phyloP scores from a whole-genome alignment of 345 rosid genomes.

The Populus euphratica region DNA sequence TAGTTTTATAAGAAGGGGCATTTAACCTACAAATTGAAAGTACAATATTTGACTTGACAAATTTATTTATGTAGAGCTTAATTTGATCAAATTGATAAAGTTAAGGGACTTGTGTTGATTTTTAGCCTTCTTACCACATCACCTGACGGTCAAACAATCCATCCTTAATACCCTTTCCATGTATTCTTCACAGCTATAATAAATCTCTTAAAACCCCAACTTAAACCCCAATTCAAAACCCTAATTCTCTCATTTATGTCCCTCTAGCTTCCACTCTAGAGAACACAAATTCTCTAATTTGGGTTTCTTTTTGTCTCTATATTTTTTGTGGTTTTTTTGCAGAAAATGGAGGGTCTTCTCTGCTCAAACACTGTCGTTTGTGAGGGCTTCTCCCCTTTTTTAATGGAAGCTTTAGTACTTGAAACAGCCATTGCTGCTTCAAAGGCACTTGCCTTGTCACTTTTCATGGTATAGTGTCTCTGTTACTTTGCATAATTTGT shows the following conservation, averaged over 20 bases:
- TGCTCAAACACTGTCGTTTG: constrained; percentile 19
- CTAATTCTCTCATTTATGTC: constrained; percentile 4
- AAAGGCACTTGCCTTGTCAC: constrained; percentile 30
- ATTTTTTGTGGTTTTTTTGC: background rate
- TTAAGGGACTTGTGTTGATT: no score
- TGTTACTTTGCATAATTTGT: background rate
- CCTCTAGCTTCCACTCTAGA: background rate
- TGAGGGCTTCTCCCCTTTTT: constrained; percentile 19
- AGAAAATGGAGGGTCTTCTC: constrained; percentile 20
- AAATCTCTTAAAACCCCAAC: constrained; percentile 26
- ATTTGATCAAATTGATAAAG: no score
- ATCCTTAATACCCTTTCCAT: background rate
- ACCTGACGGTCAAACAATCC: background rate
- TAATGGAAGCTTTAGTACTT: constrained; percentile 29
- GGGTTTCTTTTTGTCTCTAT: background rate
- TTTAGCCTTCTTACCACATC: background rate
- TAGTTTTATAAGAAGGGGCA: no score
- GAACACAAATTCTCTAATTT: background rate
- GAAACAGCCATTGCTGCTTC: constrained; percentile 38
- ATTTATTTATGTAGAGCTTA: no score
- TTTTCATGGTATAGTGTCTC: constrained; percentile 32
- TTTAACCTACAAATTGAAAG: no score
- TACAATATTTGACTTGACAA: no score
- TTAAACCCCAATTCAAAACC: constrained; percentile 32
- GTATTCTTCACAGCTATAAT: background rate